Conservation (phyloP, 306 rosid genomes). For the Cyclanthera cordifolia region DNA sequence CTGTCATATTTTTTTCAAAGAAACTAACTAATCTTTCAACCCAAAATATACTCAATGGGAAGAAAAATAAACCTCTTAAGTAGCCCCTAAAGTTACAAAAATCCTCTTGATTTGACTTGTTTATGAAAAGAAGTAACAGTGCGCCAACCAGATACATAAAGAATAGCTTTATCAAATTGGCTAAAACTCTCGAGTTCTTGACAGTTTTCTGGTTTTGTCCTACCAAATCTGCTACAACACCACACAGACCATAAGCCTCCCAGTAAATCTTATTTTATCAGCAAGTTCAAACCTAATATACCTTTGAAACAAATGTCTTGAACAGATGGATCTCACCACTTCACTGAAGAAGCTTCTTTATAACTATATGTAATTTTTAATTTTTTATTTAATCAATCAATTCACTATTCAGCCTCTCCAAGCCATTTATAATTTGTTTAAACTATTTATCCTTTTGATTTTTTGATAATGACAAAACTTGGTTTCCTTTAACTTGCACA, state of each 20-base stretch:
- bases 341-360: neutral
- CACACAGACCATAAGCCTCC: too few relatives aligned
- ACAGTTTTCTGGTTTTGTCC: neutral
- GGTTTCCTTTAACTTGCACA: constrained; percentile 82
- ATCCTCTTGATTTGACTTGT: neutral
- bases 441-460: neutral
- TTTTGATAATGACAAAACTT: neutral
- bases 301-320: neutral
- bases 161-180: neutral
- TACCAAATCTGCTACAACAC: neutral
- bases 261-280: too few relatives aligned
- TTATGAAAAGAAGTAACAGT: neutral
- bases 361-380: too few relatives aligned
- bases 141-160: neutral
- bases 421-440: neutral
- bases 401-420: neutral
- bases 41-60: too few relatives aligned
- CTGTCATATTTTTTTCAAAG: neutral
- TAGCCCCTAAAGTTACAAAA: neutral
- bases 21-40: too few relatives aligned
- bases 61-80: neutral
- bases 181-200: too few relatives aligned
- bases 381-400: neutral
- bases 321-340: neutral
- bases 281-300: too few relatives aligned